Evolutionary conservation across 2,329 filamentous ascomycete genomes (phyloP), one percentile per base, ranked within the genome.

Genomic region (Fusarium xylarioides): DNA sequence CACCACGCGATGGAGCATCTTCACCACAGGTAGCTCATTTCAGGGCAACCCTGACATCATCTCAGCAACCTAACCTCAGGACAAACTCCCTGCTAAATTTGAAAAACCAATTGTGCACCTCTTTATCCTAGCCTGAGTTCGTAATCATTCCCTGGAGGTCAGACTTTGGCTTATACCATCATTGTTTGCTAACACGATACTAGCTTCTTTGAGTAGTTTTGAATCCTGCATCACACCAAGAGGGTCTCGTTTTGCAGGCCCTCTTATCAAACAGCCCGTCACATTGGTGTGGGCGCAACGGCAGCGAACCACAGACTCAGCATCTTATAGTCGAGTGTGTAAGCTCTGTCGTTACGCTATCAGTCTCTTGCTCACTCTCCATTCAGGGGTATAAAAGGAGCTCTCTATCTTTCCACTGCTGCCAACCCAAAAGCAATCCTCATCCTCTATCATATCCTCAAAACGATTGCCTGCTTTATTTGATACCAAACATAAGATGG

Each of bases 121-220:
- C 18, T 32, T 35, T 21, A 16, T 26, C 35, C 42, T 50, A n/a
- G 26, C n/a, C n/a, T 28, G 58, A 26, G 35, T 54, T 37, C 30
- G 55, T n/a, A 30, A 18, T 66, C 19, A 35, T 21, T 42, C 30
- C 21, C 18, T 32, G 40, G 46, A 53, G 35, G 67, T 74, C 63
- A 56, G 71, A 71, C 66, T 57, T 52, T 54, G 53, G 47, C 70
- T 68, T 64, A 71, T 62, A 68, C 58, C 40, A 64, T 63, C 66
- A 23, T 62, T 52, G 44, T 52, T 69, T 50, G 40, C 52, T 38
- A 63, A 60, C 32, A 32, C 7, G 38, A 66, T 61, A 65, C 55
- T 70, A 69, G 44, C 56, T 56, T 54, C 44, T 65, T 60, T 70
- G 28, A 68, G 66, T 46, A 66, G 28, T 18, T 21, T 56, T 50